Conservation (phyloP, 2,329 filamentous ascomycete genomes). For the Aspergillus sclerotialis region DNA sequence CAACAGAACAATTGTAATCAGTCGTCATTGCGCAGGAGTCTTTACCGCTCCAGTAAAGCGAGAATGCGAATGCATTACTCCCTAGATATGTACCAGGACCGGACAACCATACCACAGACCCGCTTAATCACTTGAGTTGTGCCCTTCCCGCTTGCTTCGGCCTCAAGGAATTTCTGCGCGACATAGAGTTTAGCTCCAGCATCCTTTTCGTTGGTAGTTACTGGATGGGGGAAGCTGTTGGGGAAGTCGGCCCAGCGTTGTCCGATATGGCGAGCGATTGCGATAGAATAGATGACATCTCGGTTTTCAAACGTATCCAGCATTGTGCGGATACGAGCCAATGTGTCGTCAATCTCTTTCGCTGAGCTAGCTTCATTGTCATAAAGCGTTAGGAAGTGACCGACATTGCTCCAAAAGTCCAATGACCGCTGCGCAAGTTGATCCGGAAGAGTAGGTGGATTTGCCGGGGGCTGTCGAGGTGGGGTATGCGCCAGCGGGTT, state of each 20-base stretch:
- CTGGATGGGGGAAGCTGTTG: slow-evolving; percentile 47
- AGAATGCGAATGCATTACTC: too few species aligned
- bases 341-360: slow-evolving; percentile 58
- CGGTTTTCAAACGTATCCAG: slow-evolving; percentile 78
- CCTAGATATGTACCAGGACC: slow-evolving; percentile 46
- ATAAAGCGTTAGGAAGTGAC: slow-evolving; percentile 61
- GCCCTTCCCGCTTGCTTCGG: slow-evolving; percentile 60
- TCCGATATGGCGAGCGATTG: slow-evolving; percentile 68
- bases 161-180: slow-evolving; percentile 62
- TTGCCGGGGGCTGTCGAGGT: slow-evolving; percentile 33
- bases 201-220: slow-evolving; percentile 60
- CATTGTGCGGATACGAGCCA: slow-evolving; percentile 60
- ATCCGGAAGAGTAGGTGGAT: slow-evolving; percentile 36
- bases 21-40: too few species aligned
- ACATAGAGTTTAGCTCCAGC: slow-evolving; percentile 61
- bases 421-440: slow-evolving; percentile 56
- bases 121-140: slow-evolving; percentile 66
- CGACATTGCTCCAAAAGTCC: slow-evolving; percentile 77
- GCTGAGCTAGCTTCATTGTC: slow-evolving; percentile 49
- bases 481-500: slow-evolving; percentile 39
- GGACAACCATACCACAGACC: slow-evolving; percentile 60
- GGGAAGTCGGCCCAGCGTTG: slow-evolving; percentile 57
- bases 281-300: slow-evolving; percentile 84
- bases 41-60: too few species aligned
- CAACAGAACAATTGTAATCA: too few species aligned